phyloP scores from a whole-genome alignment of 345 rosid genomes.

The Citropsis articulata region DNA sequence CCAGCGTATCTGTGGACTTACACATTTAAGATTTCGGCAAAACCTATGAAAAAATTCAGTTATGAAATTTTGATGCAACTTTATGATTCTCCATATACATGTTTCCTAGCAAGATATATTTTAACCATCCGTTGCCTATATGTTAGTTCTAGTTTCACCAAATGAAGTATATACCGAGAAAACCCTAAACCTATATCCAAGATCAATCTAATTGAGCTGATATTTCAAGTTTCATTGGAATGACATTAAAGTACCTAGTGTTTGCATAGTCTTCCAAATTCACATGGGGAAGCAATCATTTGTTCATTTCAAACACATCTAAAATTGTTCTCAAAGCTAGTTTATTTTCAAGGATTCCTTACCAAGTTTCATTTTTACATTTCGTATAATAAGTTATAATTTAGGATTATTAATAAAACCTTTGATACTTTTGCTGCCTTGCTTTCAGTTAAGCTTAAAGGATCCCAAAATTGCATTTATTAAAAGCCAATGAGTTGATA shows the following conservation, averaged over 20 bases:
- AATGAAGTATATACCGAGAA: background rate
- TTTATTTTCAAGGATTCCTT: background rate
- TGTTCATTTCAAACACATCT: background rate
- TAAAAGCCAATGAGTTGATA: background rate
- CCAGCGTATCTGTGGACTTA: background rate
- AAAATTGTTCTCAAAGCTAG: background rate
- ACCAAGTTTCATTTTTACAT: background rate
- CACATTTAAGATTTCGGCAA: background rate
- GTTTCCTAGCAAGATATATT: background rate
- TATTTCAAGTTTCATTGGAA: background rate
- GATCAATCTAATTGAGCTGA: background rate
- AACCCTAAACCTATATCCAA: background rate
- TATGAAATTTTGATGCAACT: background rate
- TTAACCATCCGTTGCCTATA: background rate
- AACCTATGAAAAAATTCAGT: background rate
- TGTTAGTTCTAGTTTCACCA: background rate
- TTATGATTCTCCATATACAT: background rate
- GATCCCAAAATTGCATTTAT: background rate
- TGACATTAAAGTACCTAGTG: background rate
- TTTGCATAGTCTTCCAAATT: background rate
- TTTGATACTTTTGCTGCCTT: background rate
- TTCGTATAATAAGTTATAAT: background rate
- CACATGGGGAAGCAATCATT: background rate
- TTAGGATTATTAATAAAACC: background rate
- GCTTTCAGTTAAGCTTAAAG: background rate